A percentile compares a stretch with the other conserved stretches of the same genome.
Conservation (phyloP, 2,329 filamentous ascomycete genomes). For the Stagonosporopsis chrysanthemi region DNA sequence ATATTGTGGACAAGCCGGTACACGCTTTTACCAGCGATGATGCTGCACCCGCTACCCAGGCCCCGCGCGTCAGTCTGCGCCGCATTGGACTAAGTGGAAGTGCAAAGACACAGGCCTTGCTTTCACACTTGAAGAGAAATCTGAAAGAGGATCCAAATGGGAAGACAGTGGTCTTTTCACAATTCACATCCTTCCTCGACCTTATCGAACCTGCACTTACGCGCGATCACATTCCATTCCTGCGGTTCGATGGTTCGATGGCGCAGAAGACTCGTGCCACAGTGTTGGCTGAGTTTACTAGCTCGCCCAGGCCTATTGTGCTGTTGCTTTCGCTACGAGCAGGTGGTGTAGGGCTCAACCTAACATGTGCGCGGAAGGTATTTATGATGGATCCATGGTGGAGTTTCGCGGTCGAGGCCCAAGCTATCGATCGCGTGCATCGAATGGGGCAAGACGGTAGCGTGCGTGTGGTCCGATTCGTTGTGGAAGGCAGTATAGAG, state of each 20-base stretch:
- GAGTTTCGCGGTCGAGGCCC: slow-evolving; percentile 95
- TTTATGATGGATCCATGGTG: slow-evolving; percentile 99
- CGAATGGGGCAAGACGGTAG: slow-evolving; percentile 91
- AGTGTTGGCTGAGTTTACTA: slow-evolving; percentile 75
- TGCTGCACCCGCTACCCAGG: slow-evolving; percentile 37
- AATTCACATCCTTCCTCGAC: slow-evolving; percentile 95
- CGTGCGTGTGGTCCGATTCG: slow-evolving; percentile 86
- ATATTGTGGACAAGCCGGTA: slow-evolving; percentile 58
- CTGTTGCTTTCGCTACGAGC: slow-evolving; percentile 85
- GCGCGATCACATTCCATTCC: slow-evolving; percentile 74
- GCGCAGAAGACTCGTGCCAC: slow-evolving; percentile 81
- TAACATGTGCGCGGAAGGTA: slow-evolving; percentile 87
- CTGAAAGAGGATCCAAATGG: slow-evolving; percentile 70
- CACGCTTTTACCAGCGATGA: slow-evolving; percentile 44
- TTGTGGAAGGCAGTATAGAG: slow-evolving; percentile 90
- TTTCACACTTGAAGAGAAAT: slow-evolving; percentile 75
- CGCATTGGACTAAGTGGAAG: slow-evolving; percentile 74
- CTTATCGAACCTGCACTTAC: slow-evolving; percentile 84
- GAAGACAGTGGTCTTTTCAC: slow-evolving; percentile 94
- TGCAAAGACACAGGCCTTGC: slow-evolving; percentile 84
- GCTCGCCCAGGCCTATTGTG: slow-evolving; percentile 68
- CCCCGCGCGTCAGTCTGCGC: slow-evolving; percentile 65
- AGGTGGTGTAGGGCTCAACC: slow-evolving; percentile 90
- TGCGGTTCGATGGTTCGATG: slow-evolving; percentile 94
- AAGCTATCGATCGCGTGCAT: slow-evolving; percentile 97